phyloP scores from a whole-genome alignment of 2,329 filamentous ascomycete species.

The Beauveria scarabaeidicola region DNA sequence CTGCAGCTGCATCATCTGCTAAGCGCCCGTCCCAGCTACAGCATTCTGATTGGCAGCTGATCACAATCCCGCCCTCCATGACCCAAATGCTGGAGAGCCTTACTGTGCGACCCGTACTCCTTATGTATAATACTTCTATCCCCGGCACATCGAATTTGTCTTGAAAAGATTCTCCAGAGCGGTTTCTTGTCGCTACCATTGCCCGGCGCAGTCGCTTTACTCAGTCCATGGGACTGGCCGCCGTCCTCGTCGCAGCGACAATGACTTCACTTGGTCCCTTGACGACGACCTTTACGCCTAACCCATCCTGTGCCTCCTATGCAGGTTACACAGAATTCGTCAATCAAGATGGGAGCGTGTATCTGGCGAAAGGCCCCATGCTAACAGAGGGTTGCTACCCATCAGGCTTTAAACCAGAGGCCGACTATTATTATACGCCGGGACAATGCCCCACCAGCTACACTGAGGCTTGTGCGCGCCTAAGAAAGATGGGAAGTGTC shows the following conservation, averaged over 20 bases:
- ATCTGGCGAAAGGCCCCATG: not conserved
- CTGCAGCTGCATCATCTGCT: not conserved
- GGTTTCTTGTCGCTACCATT: too few species aligned
- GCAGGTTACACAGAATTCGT: not conserved
- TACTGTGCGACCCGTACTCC: not conserved
- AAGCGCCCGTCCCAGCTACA: not conserved
- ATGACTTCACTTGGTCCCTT: not conserved
- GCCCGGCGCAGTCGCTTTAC: not conserved
- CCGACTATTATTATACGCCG: not conserved
- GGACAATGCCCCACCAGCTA: not conserved
- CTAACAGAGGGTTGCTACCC: constrained; percentile 1
- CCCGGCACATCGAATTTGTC: not conserved
- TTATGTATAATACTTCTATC: not conserved
- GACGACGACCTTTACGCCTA: not conserved
- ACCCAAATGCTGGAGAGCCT: not conserved
- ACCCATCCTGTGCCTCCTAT: not conserved
- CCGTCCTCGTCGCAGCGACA: not conserved
- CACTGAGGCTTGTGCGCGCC: not conserved
- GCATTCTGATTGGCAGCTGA: not conserved
- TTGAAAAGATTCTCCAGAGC: not conserved
- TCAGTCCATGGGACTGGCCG: not conserved
- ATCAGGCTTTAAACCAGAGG: not conserved
- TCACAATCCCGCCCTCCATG: not conserved
- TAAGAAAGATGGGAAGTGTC: too few species aligned
- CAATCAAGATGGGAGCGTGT: not conserved